Conservation (phyloP, 352 stramenopile genomes). For the Phytopythium boreale region DNA sequence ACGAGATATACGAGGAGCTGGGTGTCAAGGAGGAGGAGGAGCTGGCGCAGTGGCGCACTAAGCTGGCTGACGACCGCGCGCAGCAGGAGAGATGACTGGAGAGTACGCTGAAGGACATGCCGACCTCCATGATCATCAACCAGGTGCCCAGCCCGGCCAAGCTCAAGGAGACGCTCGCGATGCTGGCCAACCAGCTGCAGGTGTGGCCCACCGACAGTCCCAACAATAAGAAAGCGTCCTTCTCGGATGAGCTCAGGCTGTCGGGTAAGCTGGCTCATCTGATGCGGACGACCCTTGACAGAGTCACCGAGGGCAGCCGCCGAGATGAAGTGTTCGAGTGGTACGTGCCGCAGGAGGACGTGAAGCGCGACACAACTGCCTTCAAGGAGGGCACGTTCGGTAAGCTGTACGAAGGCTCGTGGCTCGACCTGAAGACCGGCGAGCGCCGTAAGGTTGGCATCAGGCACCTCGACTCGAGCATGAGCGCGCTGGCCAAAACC, state of each 20-base stretch:
- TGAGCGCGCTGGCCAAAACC: background rate
- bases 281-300: slow-evolving; percentile 9
- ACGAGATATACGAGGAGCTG: background rate
- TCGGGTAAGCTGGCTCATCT: slow-evolving; percentile 6
- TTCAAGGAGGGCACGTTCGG: slow-evolving; percentile 8
- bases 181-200: slow-evolving; percentile 8
- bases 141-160: slow-evolving; percentile 5
- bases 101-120: background rate
- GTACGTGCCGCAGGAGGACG: slow-evolving; percentile 18
- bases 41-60: background rate
- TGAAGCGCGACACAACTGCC: background rate
- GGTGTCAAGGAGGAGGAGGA: background rate
- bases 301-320: slow-evolving; percentile 4
- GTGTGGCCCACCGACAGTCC: slow-evolving; percentile 4
- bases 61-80: background rate
- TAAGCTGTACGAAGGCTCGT: slow-evolving; percentile 9
- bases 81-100: background rate
- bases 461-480: background rate
- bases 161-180: slow-evolving; percentile 19
- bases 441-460: background rate
- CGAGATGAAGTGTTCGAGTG: slow-evolving; percentile 15
- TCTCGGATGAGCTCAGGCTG: background rate
- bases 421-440: slow-evolving; percentile 18
- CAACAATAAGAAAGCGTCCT: slow-evolving; percentile 5
- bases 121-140: background rate